Evolutionary conservation across 139 green algal genomes (phyloP).

Genomic region (Chlamydomonas sphaeroides): DNA sequence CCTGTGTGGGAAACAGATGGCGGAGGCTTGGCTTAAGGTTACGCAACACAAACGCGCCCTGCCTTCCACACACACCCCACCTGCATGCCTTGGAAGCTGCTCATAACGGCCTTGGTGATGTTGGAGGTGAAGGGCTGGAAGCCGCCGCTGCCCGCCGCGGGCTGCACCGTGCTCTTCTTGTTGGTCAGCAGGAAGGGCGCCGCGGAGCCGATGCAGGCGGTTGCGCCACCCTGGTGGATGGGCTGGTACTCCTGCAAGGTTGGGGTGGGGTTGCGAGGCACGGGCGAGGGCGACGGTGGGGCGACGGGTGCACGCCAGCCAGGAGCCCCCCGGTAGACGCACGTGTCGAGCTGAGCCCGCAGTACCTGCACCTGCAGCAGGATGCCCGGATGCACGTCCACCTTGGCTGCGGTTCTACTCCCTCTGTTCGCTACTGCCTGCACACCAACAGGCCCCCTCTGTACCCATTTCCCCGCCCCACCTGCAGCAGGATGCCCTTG

Average conservation of each 20-base stretch:
- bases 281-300: neutral
- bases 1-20: constrained; percentile 5
- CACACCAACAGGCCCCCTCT: no score
- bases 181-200: constrained; percentile 62
- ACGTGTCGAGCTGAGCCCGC: no score
- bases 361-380: no score
- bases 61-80: no score
- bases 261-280: no score
- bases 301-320: neutral
- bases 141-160: neutral
- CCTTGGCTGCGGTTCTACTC: no score
- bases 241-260: constrained; percentile 66
- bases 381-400: no score
- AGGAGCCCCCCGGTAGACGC: no score
- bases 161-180: constrained; percentile 41
- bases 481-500: constrained; percentile 62
- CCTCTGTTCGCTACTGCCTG: no score
- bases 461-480: no score
- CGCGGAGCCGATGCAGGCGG: constrained; percentile 49
- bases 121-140: constrained; percentile 41
- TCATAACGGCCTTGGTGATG: constrained; percentile 38
- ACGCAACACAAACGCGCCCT: no score
- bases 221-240: constrained; percentile 30
- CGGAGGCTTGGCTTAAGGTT: no score
- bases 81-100: constrained; percentile 61